A percentile compares a stretch with the other conserved stretches of the same genome.
These are phyloP conservation scores for Erodium texanum DNA, from an alignment of 441 rosid species.

Conservation along the genomic window DNA sequence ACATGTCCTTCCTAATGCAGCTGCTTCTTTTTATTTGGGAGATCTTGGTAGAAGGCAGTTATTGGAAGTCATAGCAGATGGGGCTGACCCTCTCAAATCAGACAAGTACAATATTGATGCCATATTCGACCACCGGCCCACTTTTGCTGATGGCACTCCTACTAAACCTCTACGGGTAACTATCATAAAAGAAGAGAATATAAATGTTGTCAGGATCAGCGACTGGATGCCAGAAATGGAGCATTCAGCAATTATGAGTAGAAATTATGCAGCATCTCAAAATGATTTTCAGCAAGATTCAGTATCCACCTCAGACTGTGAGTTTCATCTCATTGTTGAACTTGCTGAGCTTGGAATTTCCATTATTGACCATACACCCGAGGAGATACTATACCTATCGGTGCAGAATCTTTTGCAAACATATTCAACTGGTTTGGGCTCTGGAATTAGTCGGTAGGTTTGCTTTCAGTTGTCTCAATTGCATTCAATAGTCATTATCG, in stretches of 20 bases:
- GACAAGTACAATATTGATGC: constrained; percentile 73
- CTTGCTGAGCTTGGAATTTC: constrained; percentile 92
- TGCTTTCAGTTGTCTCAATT: neutral
- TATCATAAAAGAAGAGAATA: constrained; percentile 72
- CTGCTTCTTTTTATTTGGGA: constrained; percentile 94
- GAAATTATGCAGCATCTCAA: constrained; percentile 26
- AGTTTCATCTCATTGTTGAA: constrained; percentile 83
- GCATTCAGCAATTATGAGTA: constrained; percentile 29
- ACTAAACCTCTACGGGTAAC: constrained; percentile 75
- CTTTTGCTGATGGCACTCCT: constrained; percentile 42
- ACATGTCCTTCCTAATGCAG: constrained; percentile 74
- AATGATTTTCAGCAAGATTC: constrained; percentile 43
- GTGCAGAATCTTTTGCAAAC: constrained; percentile 74
- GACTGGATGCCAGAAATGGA: constrained; percentile 98
- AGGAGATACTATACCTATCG: constrained; percentile 82
- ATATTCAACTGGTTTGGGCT: constrained; percentile 87
- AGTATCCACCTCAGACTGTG: constrained; percentile 40
- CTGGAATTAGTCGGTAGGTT: constrained; percentile 71
- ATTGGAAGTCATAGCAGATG: constrained; percentile 69
- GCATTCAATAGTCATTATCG: neutral
- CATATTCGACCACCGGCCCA: constrained; percentile 62
- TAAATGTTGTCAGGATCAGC: constrained; percentile 62
- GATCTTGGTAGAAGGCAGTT: constrained; percentile 70
- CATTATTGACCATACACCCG: constrained; percentile 85
- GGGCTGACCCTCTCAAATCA: constrained; percentile 54